Conservation (phyloP, 163 green algal genomes). For the Chlorella variabilis region DNA sequence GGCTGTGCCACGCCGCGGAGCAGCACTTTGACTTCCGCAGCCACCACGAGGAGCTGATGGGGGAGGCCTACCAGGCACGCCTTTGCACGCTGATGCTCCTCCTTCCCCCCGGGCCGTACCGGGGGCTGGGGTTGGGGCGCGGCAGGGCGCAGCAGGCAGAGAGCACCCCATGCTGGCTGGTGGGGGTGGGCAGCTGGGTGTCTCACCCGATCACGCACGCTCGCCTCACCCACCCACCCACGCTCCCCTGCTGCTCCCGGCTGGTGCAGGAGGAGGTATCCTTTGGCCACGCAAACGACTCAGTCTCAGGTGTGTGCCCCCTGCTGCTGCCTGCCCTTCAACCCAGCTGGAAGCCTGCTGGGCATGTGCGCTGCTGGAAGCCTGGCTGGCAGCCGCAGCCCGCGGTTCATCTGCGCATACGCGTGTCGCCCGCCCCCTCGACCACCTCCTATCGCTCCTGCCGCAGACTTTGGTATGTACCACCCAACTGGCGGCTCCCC, state of each 20-base stretch:
- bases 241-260: background rate
- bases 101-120: too few species aligned
- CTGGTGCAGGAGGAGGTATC: conserved; percentile 24
- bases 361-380: too few species aligned
- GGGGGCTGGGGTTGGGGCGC: too few species aligned
- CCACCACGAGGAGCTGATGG: conserved; percentile 49
- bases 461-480: conserved; percentile 22
- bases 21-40: conserved; percentile 66
- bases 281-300: background rate
- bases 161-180: too few species aligned
- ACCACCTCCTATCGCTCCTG: too few species aligned
- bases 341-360: too few species aligned
- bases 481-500: background rate
- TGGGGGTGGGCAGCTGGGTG: too few species aligned
- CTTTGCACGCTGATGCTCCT: too few species aligned
- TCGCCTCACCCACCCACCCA: background rate
- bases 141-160: too few species aligned
- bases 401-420: too few species aligned
- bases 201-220: background rate
- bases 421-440: too few species aligned
- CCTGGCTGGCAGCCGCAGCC: too few species aligned
- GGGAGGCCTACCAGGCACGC: conserved; percentile 34
- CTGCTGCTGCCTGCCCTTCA: background rate
- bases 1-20: conserved; percentile 69
- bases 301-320: background rate